These are phyloP conservation scores for Sporothrix dimorphospora DNA, from an alignment of 2,329 filamentous ascomycete species.

Conservation along the genomic window DNA sequence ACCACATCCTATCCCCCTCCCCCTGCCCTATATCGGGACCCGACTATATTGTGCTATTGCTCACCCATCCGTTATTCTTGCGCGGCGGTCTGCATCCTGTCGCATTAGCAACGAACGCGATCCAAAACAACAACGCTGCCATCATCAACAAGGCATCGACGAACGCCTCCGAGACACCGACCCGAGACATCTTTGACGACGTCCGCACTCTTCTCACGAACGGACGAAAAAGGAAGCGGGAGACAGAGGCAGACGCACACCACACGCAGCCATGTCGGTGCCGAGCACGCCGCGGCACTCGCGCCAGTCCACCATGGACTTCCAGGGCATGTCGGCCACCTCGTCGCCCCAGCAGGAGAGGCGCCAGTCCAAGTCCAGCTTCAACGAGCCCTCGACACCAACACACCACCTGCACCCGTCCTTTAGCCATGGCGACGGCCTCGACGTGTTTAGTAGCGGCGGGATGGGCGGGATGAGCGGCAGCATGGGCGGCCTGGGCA, in stretches of 20 bases:
- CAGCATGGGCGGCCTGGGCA: conserved; percentile 66
- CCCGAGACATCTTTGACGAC: background rate
- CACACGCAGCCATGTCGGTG: conserved; percentile 38
- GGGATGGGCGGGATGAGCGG: conserved; percentile 51
- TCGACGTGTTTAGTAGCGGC: conserved; percentile 43
- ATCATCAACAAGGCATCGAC: background rate
- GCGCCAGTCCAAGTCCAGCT: conserved; percentile 52
- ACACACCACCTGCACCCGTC: conserved; percentile 47
- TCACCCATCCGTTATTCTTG: conserved; percentile 18
- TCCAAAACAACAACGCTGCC: conserved; percentile 5
- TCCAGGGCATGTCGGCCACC: conserved; percentile 41
- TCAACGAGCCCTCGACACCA: conserved; percentile 54
- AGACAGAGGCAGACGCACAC: background rate
- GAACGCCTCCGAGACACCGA: background rate
- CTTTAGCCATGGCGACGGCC: conserved; percentile 48
- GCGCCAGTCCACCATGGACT: conserved; percentile 61
- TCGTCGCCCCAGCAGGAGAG: conserved; percentile 50
- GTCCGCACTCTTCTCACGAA: background rate
- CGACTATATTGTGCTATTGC: conserved; percentile 29
- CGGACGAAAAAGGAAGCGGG: background rate
- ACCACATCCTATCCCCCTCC: conserved; percentile 2
- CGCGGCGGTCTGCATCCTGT: conserved; percentile 26
- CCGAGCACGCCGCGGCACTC: conserved; percentile 63
- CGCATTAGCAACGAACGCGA: conserved; percentile 28
- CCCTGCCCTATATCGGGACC: conserved; percentile 30